Conservation (phyloP, 176 grass and related monocot genomes). For the Dendrocalamus sinicus region DNA sequence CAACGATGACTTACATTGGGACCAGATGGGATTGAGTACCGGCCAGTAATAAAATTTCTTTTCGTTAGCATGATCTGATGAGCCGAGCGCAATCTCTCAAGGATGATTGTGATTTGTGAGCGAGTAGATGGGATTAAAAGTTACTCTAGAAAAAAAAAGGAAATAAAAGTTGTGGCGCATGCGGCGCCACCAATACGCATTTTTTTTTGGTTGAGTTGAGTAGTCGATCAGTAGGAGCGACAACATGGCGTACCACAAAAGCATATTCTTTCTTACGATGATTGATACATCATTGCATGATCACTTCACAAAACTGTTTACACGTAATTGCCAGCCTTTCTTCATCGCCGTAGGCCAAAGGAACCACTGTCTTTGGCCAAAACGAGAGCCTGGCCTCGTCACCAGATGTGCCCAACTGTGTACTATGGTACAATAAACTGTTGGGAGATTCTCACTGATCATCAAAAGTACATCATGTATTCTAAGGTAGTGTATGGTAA, state of each 20-base stretch:
- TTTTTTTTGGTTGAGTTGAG: neutral
- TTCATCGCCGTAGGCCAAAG: conserved; percentile 36
- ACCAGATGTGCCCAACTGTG: conserved; percentile 22
- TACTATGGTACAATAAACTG: neutral
- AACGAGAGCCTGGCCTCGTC: conserved; percentile 35
- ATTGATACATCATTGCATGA: conserved; percentile 42
- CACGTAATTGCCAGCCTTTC: conserved; percentile 2
- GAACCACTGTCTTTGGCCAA: conserved; percentile 17
- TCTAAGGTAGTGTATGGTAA: conserved; percentile 9
- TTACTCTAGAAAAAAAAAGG: no score
- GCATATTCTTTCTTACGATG: conserved; percentile 34
- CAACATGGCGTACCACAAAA: conserved; percentile 20
- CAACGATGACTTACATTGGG: neutral
- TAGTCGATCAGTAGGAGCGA: neutral
- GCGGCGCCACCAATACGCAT: neutral
- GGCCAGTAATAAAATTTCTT: neutral
- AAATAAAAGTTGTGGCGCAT: neutral
- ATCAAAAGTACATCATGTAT: conserved; percentile 14
- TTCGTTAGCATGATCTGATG: neutral
- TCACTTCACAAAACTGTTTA: conserved; percentile 35
- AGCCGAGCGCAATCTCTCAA: neutral
- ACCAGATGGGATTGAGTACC: neutral
- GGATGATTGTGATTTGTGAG: neutral
- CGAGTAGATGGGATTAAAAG: neutral
- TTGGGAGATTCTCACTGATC: conserved; percentile 36